Evolutionary conservation across 768 basidiomycete genomes (phyloP), one percentile per base, ranked within the genome.

Genomic region (Xanthoconium stramineum): DNA sequence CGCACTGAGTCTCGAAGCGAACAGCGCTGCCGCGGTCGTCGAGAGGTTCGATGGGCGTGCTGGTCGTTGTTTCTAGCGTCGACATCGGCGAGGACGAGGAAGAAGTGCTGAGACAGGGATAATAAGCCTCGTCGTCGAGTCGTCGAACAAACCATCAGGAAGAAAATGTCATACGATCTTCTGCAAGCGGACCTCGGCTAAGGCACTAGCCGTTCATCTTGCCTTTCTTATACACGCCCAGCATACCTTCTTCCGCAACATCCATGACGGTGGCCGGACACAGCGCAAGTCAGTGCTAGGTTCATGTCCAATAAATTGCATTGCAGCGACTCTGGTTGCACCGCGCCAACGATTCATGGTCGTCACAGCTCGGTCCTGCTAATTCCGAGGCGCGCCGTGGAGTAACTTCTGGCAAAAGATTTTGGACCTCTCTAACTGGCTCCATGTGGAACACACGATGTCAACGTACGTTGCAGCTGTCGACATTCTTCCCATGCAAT

Each of bases 1-100:
- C 75, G 56, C 89, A 91, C 63, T 86, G 80, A 51, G 76, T 75
- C 74, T 91, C 82, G 71, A 91, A 91, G 53, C 89, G 80, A 5
- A 91, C 89, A 24, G 64, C 65, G 55, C 72, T 65, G 0, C 61
- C 59, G 10, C 19, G 61, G 38, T 69, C 71, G 24, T 60, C 63
- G 50, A 60, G 29, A n/a, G 56, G 50, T 6, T 59, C 61, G 28
- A 56, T 2, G 37, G 44, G 20, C 10, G 44, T 36, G 11, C 19
- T 51, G 4, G 53, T 44, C 44, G 35, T 5, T 35, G 40, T 19
- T 33, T 56, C 50, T 29, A 37, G 9, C 35, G 32, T 58, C 49
- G 60, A 57, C 67, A 68, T 67, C 13, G 52, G 30, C 38, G 47
- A 8, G n/a, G 35, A 29, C 15, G 6, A 49, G 2, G 10, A 5